Evolutionary conservation across 1,284 basidiomycete genomes (phyloP).

Genomic region (Amylostereum areolatum): DNA sequence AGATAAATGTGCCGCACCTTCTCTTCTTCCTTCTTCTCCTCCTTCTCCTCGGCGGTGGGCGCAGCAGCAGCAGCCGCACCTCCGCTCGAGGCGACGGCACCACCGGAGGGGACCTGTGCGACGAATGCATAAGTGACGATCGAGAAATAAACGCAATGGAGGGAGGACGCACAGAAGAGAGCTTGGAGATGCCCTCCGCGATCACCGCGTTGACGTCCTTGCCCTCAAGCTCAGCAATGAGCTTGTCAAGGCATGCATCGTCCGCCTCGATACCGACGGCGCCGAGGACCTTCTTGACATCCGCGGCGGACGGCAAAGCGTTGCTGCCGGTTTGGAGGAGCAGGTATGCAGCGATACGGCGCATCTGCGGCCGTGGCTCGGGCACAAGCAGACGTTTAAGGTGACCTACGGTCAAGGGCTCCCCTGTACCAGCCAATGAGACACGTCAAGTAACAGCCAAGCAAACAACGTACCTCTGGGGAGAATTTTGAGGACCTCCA

Average conservation of each 20-base stretch:
- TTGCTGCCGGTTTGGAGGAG: constrained; percentile 97
- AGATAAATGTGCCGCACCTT: constrained; percentile 42
- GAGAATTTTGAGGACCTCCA: too few relatives aligned
- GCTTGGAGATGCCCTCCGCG: constrained; percentile 87
- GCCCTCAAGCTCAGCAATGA: constrained; percentile 89
- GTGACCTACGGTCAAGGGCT: constrained; percentile 8
- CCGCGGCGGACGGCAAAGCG: constrained; percentile 77
- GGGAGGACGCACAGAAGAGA: constrained; percentile 78
- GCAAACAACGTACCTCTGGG: too few relatives aligned
- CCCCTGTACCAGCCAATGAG: too few relatives aligned
- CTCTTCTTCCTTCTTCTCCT: constrained; percentile 75
- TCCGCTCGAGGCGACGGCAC: constrained; percentile 56
- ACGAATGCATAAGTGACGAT: constrained; percentile 19
- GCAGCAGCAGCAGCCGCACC: constrained; percentile 58
- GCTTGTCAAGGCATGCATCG: constrained; percentile 74
- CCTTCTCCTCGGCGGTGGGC: constrained; percentile 62
- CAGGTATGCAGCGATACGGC: constrained; percentile 96
- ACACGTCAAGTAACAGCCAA: too few relatives aligned
- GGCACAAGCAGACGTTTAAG: constrained; percentile 3
- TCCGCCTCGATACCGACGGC: constrained; percentile 91
- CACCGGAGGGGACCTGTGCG: constrained; percentile 72
- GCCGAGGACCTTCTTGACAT: constrained; percentile 86
- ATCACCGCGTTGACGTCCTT: constrained; percentile 93
- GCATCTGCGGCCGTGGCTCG: constrained; percentile 60
- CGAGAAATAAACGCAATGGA: constrained; percentile 22